phyloP scores from a whole-genome alignment of 805 yeast species.

The Lachancea waltii region DNA sequence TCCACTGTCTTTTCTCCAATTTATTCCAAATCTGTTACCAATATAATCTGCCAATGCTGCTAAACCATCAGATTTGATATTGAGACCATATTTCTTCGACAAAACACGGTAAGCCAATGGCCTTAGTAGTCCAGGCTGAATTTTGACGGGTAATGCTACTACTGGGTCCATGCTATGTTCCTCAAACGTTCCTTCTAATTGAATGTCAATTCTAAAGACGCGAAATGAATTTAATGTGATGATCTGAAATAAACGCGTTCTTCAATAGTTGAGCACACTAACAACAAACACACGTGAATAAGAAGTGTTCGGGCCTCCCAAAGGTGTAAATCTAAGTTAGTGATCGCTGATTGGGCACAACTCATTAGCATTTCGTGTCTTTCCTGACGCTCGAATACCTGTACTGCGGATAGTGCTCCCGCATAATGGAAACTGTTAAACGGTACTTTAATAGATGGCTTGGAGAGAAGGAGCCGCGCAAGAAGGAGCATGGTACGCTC shows the following conservation, averaged over 20 bases:
- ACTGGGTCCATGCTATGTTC: constrained; percentile 1
- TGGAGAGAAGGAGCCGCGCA: constrained; percentile 13
- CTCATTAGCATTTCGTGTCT: too few species aligned
- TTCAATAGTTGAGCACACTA: too few species aligned
- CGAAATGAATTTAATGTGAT: too few species aligned
- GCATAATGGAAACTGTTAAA: constrained; percentile 2
- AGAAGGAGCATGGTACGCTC: constrained; percentile 19
- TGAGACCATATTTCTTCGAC: constrained; percentile 88
- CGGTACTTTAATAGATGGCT: constrained; percentile 6
- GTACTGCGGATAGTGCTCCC: not conserved
- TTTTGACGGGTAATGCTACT: constrained; percentile 58
- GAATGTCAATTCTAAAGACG: too few species aligned
- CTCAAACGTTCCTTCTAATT: too few species aligned
- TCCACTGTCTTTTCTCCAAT: constrained; percentile 54
- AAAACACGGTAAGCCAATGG: constrained; percentile 88
- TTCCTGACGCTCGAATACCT: too few species aligned
- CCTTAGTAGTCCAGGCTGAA: constrained; percentile 76
- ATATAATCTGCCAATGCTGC: constrained; percentile 64
- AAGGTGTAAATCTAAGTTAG: too few species aligned
- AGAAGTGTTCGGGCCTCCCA: too few species aligned
- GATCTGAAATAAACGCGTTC: too few species aligned
- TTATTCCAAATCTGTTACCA: constrained; percentile 72
- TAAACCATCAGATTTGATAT: constrained; percentile 81
- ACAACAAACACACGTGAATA: not conserved
- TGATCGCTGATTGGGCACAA: too few species aligned